Evolutionary conservation across 202 grass and related monocot species (phyloP).

Genomic region (Setaria viridis): DNA sequence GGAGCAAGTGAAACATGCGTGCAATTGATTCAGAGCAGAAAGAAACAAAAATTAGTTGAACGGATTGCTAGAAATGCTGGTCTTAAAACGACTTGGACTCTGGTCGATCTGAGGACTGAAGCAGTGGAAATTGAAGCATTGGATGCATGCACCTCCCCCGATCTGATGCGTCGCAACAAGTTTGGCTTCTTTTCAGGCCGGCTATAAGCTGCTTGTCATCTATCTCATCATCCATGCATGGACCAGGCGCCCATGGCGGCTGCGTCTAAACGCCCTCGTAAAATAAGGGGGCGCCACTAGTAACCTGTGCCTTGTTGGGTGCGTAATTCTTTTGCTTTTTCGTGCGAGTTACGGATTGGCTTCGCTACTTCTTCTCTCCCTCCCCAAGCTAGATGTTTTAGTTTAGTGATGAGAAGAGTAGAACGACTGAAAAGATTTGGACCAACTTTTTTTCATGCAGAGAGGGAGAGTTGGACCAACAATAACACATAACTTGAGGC

Average conservation of each 20-base stretch:
- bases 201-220: neutral
- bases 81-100: neutral
- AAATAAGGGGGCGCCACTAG: conserved; percentile 30
- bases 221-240: neutral
- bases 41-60: neutral
- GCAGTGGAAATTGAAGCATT: neutral
- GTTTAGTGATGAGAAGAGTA: conserved; percentile 6
- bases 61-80: neutral
- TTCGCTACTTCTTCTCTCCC: neutral
- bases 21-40: neutral
- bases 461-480: neutral
- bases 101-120: neutral
- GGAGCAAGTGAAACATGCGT: conserved; percentile 3
- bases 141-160: neutral
- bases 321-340: neutral
- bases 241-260: neutral
- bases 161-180: neutral
- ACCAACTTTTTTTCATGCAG: neutral
- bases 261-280: conserved; percentile 19
- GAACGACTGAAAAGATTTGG: conserved; percentile 4
- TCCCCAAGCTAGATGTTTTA: neutral
- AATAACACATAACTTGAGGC: neutral
- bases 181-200: neutral
- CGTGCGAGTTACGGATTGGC: neutral
- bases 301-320: neutral